Evolutionary conservation across 1,139 yeast species (phyloP), one percentile per base, ranked within the genome.

Genomic region (Candida labiduridarum): DNA sequence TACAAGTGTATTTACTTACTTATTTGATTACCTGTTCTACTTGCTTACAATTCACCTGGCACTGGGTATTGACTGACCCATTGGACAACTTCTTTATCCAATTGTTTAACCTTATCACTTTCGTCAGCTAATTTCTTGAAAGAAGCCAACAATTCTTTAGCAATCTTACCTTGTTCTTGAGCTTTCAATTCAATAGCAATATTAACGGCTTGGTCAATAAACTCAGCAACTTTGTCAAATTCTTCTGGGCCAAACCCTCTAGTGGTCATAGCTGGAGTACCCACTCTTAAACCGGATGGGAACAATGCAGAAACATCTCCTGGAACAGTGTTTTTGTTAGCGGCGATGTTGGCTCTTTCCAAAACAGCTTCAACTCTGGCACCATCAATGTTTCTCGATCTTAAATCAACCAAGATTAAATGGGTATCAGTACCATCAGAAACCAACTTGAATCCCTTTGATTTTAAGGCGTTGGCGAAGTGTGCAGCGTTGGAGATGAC

Each of bases 191-290:
- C 78, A 51, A 78, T 68, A 16, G 92, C 79, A 55, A 87, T 74
- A 27, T 83, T 80, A 53, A 89, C 95, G 30, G 97, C 96, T 60
- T 74, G 75, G 65, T 87, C 87, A 67, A 92, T 86, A 76, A 83
- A 90, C 52, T 79, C 82, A 27, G 92, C 89, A 52, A 92, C 94
- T 66, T 82, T 79, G 57, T 77, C 83, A 62, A 92, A 92, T 63
- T 92, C 97, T 44, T 72, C 80, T 56, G 81, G 82, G 42, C 87
- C 86, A 63, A 92, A 87, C 29, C 97, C 97, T 78, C 98, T 87
- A 48, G 97, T 90, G 56, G 97, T 88, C 98, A 92, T 92, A 52
- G 97, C 97, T 52, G 98, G 98, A 43, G 98, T 89, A 61, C 98
- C 98, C 53, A 92, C 90, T 79, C 98, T 87, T 64, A 92, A 79